Evolutionary conservation across 2,329 filamentous ascomycete species (phyloP).

Genomic region (Fusarium secorum): DNA sequence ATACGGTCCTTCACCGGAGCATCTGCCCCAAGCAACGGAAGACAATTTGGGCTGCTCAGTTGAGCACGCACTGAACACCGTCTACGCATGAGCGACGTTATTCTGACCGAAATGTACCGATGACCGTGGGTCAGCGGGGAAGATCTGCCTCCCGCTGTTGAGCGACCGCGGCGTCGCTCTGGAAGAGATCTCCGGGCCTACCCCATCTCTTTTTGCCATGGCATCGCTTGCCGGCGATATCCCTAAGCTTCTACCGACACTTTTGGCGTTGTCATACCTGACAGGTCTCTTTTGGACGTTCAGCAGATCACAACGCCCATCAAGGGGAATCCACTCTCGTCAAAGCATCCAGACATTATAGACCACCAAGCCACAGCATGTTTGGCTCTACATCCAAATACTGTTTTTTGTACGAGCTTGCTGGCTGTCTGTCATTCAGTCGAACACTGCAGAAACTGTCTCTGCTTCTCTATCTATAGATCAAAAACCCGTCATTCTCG

Average conservation of each 20-base stretch:
- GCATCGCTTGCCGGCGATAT: conserved; percentile 28
- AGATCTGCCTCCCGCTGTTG: conserved; percentile 35
- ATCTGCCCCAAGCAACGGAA: conserved; percentile 10
- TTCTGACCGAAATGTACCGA: conserved; percentile 17
- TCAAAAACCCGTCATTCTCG: conserved; percentile 32
- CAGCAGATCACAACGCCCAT: conserved; percentile 20
- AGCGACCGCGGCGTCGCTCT: conserved; percentile 30
- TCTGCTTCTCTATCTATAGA: conserved; percentile 20
- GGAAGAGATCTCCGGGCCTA: conserved; percentile 35
- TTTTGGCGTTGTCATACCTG: conserved; percentile 29
- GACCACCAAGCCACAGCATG: conserved; percentile 22
- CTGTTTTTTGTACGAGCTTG: conserved; percentile 29
- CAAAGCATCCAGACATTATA: conserved; percentile 33
- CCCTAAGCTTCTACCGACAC: conserved; percentile 19
- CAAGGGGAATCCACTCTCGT: conserved; percentile 26
- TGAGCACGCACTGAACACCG: neutral
- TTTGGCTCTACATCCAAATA: conserved; percentile 24
- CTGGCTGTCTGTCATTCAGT: conserved; percentile 8
- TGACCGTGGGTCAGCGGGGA: conserved; percentile 27
- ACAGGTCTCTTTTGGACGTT: conserved; percentile 29
- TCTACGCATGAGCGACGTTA: conserved; percentile 23
- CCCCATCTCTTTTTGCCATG: conserved; percentile 24
- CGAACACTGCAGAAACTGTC: conserved; percentile 14
- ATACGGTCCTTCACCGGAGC: conserved; percentile 27
- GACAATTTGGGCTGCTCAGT: conserved; percentile 8